A percentile compares a stretch with the other conserved stretches of the same genome.
Conservation (phyloP, 2,329 filamentous ascomycete species). For the Colletotrichum viniferum region DNA sequence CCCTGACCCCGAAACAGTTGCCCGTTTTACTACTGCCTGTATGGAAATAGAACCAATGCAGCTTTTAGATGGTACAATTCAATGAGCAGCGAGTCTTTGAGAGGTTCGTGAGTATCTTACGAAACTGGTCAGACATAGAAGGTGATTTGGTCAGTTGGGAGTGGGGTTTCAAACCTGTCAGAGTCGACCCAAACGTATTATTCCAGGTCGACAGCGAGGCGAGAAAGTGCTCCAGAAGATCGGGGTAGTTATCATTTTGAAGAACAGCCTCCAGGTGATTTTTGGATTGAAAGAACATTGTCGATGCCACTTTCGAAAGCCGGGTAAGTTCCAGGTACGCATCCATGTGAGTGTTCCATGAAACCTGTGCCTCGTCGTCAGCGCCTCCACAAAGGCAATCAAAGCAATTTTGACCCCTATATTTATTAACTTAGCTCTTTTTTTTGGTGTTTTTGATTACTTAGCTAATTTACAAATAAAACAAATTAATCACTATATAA, state of each 20-base stretch:
- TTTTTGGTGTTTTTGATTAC: no score
- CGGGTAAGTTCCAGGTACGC: conserved; percentile 23
- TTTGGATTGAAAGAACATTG: conserved; percentile 26
- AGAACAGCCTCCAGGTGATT: conserved; percentile 22
- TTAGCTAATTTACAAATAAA: no score
- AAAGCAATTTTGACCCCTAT: no score
- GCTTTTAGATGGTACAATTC: conserved; percentile 26
- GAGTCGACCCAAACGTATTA: not conserved
- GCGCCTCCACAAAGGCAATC: no score
- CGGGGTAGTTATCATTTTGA: conserved; percentile 21
- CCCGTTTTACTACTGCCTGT: conserved; percentile 25
- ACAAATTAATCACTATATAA: no score
- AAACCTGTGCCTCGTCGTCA: not conserved
- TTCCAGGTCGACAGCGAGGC: conserved; percentile 21
- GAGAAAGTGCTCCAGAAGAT: conserved; percentile 23
- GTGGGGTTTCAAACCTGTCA: not conserved
- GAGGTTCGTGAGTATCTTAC: conserved; percentile 1
- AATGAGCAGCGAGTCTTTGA: conserved; percentile 17
- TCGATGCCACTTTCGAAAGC: conserved; percentile 21
- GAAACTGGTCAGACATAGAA: not conserved
- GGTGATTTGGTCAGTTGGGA: not conserved
- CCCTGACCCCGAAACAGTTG: conserved; percentile 9
- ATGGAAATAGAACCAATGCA: conserved; percentile 25
- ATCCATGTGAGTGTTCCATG: conserved; percentile 22
- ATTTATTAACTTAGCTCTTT: no score